Evolutionary conservation across 1,139 yeast genomes (phyloP), one percentile per base, ranked within the genome.

Genomic region (Petasospora rhodanensis): DNA sequence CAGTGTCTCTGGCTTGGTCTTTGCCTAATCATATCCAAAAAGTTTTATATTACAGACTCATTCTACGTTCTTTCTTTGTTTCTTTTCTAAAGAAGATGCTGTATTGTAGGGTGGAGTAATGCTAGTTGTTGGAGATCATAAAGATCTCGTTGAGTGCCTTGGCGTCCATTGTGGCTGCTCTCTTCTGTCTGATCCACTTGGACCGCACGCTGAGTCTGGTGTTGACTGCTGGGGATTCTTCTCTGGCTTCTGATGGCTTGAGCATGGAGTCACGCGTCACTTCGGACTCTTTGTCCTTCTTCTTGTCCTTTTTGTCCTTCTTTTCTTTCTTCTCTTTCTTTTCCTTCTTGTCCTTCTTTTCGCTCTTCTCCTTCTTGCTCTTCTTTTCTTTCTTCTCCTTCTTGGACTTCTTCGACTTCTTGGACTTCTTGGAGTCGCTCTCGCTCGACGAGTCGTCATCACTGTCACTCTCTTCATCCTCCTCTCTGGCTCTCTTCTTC

Each of bases 131-230:
- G 39, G 83, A 66, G 30, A 85, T 76, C 97, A 89, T 89, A 56
- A 89, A 83, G 39, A 89, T 89, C 58, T 89, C 97, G 49, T 85
- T 86, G 42, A 89, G 70, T 16, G 95, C 87, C 55, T 85, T 79
- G 11, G 82, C 71, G 55, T 89, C 96, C 79, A 82, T 75, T 0
- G 89, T 87, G 2, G 96, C 87, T 7, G 95, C 94, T 50, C 91
- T 71, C 55, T 89, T 89, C 54, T 86, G 95, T 44, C 72, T 79
- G 38, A 89, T 87, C 79, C 86, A 87, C 55, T 76, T 78, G 13
- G 95, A 79, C 52, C 97, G 72, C 3, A 82, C 83, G 0, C 94
- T 82, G 32, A 82, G 62, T 52, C 94, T 70, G 2, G 86, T 76
- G 6, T 79, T 62, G 10, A 40, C 41, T 2, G 62, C 61, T 9